These are phyloP conservation scores for Sicyos edulis DNA, from an alignment of 306 rosid species.

Conservation along the genomic window DNA sequence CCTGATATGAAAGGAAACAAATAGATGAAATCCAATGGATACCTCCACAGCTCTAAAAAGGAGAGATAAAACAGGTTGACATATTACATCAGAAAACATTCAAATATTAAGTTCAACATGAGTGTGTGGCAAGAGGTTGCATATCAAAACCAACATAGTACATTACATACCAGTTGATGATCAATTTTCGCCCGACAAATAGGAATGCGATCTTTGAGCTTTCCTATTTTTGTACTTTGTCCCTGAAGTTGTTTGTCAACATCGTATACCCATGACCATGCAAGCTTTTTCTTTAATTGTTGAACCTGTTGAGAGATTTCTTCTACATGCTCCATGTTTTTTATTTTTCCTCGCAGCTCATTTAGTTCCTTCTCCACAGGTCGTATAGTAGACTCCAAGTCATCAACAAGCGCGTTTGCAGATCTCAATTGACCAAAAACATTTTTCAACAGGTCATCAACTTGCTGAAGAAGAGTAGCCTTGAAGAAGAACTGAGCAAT, in stretches of 20 bases:
- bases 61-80: background rate
- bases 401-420: slow-evolving; percentile 50
- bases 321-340: slow-evolving; percentile 74
- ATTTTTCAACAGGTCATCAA: slow-evolving; percentile 67
- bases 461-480: slow-evolving; percentile 97
- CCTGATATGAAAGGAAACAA: background rate
- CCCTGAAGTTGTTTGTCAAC: slow-evolving; percentile 56
- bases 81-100: background rate
- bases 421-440: slow-evolving; percentile 41
- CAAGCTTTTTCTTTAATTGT: slow-evolving; percentile 77
- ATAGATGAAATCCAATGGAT: background rate
- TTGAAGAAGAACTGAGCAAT: slow-evolving; percentile 79
- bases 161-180: slow-evolving; percentile 40
- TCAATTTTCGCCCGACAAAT: slow-evolving; percentile 70
- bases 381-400: slow-evolving; percentile 60
- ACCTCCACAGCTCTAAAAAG: background rate
- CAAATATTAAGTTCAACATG: background rate
- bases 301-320: slow-evolving; percentile 57
- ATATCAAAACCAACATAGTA: background rate
- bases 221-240: slow-evolving; percentile 45
- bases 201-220: slow-evolving; percentile 66
- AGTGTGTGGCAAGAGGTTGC: background rate
- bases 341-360: slow-evolving; percentile 67
- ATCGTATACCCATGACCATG: slow-evolving; percentile 92
- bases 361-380: slow-evolving; percentile 75